These are phyloP conservation scores for Plectosphaerella plurivora DNA, from an alignment of 2,329 filamentous ascomycete genomes.

Conservation along the genomic window DNA sequence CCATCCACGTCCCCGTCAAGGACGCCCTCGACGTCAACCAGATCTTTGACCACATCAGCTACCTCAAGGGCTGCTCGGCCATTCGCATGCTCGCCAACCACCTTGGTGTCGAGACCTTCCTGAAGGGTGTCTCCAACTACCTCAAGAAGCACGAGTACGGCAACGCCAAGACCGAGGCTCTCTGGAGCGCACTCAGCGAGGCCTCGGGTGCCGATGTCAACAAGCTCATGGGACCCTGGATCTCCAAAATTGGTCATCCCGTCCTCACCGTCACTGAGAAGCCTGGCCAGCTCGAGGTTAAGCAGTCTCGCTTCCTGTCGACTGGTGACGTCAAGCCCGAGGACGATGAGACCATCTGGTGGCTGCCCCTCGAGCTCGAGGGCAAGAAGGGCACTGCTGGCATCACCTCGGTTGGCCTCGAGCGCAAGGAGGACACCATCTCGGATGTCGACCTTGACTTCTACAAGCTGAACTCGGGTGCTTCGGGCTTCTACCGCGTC, in stretches of 20 bases:
- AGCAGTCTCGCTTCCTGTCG: slow-evolving; percentile 85
- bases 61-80: slow-evolving; percentile 91
- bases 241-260: slow-evolving; percentile 91
- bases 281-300: slow-evolving; percentile 73
- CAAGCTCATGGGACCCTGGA: slow-evolving; percentile 89
- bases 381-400: slow-evolving; percentile 64
- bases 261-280: slow-evolving; percentile 83
- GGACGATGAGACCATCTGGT: slow-evolving; percentile 91
- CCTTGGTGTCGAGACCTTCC: slow-evolving; percentile 81
- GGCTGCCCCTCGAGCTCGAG: slow-evolving; percentile 85
- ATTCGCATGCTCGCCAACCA: slow-evolving; percentile 95
- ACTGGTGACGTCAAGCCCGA: slow-evolving; percentile 87
- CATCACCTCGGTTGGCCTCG: slow-evolving; percentile 63
- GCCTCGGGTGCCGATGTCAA: slow-evolving; percentile 85
- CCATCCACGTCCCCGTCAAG: slow-evolving; percentile 91
- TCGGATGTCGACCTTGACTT: slow-evolving; percentile 71
- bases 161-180: slow-evolving; percentile 84
- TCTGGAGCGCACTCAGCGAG: slow-evolving; percentile 85
- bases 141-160: slow-evolving; percentile 83
- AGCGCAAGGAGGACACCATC: slow-evolving; percentile 72
- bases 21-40: slow-evolving; percentile 92
- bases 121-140: slow-evolving; percentile 86
- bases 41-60: slow-evolving; percentile 96
- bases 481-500: slow-evolving; percentile 85
- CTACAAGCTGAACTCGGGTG: slow-evolving; percentile 90